Conservation (phyloP, 495 filamentous ascomycete genomes). For the Podospora conica region DNA sequence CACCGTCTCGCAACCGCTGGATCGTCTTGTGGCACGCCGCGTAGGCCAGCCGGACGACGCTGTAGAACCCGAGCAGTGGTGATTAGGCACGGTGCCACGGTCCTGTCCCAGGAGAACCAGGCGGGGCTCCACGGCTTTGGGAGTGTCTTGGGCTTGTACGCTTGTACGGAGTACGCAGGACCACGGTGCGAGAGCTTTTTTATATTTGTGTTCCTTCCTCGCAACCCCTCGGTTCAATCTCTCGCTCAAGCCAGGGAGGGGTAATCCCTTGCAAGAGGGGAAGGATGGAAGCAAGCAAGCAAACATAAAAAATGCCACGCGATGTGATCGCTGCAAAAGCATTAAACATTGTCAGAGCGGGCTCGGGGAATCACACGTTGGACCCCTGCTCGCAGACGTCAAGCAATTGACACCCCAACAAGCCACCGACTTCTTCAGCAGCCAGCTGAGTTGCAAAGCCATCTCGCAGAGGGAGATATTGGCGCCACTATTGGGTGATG, state of each 20-base stretch:
- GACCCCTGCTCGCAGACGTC: not conserved
- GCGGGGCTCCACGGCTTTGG: not conserved
- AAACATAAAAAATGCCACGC: not conserved
- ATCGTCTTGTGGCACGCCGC: not conserved
- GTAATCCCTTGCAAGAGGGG: not conserved
- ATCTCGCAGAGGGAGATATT: not conserved
- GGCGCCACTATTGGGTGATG: not conserved
- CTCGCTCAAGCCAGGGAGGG: not conserved
- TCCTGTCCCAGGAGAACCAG: too few relatives aligned
- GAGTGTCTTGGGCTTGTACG: not conserved
- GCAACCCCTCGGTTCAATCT: not conserved
- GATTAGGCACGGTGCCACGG: not conserved
- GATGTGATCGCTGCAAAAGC: too few relatives aligned
- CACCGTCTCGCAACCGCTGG: not conserved
- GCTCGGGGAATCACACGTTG: not conserved
- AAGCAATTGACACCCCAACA: not conserved
- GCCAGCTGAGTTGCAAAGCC: too few relatives aligned
- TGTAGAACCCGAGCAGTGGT: not conserved
- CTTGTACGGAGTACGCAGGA: too few relatives aligned
- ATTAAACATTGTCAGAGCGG: not conserved
- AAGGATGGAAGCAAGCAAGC: too few relatives aligned
- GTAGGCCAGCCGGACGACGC: not conserved
- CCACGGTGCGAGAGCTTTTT: too few relatives aligned
- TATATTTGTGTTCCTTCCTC: not conserved
- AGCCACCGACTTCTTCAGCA: too few relatives aligned